Base-by-base conservation (phyloP, 2,329 filamentous ascomycete genomes). In the Macrophomina tecta region DNA sequence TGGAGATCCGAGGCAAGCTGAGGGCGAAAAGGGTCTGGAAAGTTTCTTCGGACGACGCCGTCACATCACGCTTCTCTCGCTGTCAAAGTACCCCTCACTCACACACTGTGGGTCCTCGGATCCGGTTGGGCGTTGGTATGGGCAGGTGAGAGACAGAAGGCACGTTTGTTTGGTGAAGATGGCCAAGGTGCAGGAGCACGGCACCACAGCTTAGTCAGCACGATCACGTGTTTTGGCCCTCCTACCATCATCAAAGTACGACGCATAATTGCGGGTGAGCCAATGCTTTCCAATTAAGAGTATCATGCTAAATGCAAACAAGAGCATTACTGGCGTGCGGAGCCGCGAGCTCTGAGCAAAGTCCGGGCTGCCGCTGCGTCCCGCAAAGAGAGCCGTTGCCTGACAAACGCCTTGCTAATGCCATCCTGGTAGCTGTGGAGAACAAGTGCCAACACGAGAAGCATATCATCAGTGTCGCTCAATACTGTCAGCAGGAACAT, bases 401-500 rank as follows among this genome's bases (percentile, higher is more conserved):
- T 52, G 23, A 40, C 42, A 45, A 58, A 66, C 64, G 64, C 64
- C 64, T 40, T 66, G 64, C 64, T 61, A 52, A 61, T 18, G 16
- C 36, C 62, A 64, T 23, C 38, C 49, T 18, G 38, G 32, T 64
- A n/a, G 34, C 62, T 60, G 38, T 34, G 3, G 32, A 55, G 34
- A 34, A 49, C 30, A 48, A 45, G 23, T 42, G 14, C 23, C 9
- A 36, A 58, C 42, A 49, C 5, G 38, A 34, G 49, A 36, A 58
- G 36, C 18, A 40, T 32, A n/a, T 40, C 32, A 55, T 65, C 52
- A 52, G 34, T 40, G 45, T 38, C 45, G 55, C 46, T 45, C 46
- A 32, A 53, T 67, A 56, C 58, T 58, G 8, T 64, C 60, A 30
- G 60, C 60, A 4, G 66, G 45, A 9, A 34, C 40, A 49, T 75